Conservation (phyloP, 1,139 yeast genomes). For the Suhomyces chickasaworum region DNA sequence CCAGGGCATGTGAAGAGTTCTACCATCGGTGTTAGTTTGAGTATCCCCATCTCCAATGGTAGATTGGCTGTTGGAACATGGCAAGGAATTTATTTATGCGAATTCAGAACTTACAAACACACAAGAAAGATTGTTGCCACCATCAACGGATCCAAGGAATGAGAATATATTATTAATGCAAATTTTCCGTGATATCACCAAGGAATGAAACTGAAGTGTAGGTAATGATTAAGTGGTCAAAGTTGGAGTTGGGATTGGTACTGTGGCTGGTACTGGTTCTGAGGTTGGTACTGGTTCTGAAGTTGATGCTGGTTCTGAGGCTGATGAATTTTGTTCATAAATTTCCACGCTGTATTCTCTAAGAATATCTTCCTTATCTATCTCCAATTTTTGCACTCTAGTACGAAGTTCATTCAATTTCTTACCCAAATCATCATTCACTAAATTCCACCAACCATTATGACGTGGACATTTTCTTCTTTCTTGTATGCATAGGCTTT, state of each 20-base stretch:
- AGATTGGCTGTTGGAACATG: constrained; percentile 73
- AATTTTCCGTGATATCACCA: not conserved
- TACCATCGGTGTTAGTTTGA: constrained; percentile 63
- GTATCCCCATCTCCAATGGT: constrained; percentile 72
- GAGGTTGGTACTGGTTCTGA: no score
- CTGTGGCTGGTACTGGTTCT: no score
- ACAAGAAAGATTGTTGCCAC: constrained; percentile 71
- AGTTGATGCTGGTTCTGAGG: no score
- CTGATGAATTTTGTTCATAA: constrained; percentile 28
- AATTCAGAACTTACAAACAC: constrained; percentile 66
- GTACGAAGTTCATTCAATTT: constrained; percentile 25
- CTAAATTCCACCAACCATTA: constrained; percentile 63
- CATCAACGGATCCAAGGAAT: constrained; percentile 57
- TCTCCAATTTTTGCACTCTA: constrained; percentile 25
- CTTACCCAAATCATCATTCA: constrained; percentile 10
- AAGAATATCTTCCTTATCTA: constrained; percentile 26
- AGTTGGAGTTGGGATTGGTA: not conserved
- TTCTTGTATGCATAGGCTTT: constrained; percentile 56
- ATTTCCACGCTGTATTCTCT: constrained; percentile 39
- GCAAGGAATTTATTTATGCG: constrained; percentile 81
- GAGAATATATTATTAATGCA: not conserved
- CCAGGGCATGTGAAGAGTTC: constrained; percentile 76
- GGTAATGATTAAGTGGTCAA: not conserved
- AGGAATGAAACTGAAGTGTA: not conserved
- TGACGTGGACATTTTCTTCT: constrained; percentile 68